Base-by-base conservation (phyloP, 2,329 filamentous ascomycete species). In the Aspergillus caelatus region DNA sequence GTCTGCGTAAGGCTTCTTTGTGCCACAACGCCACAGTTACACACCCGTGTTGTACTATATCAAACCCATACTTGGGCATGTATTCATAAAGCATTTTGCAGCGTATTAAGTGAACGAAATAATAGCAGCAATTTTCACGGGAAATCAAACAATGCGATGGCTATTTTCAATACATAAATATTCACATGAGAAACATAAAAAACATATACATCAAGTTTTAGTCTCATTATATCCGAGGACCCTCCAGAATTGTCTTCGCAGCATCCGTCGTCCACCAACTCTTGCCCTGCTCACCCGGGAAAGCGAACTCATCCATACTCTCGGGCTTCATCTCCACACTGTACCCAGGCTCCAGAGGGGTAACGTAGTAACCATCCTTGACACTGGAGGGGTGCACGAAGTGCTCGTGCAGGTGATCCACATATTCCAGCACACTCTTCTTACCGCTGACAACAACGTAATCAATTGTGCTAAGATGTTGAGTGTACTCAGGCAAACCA, bases 391-490 rank as follows among this genome's bases (percentile, higher is more conserved):
- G 93, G 78, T 96, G 86, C 74, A 92, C 82, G 77, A 97, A 97
- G 81, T 97, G 93, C 85, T 97, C 93, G 79, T 97, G 94, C 73
- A 97, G 80, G 79, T 96, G 92, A 76, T 97, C 93, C 28, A 97
- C 93, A 78, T 94, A 97, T 83, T 97, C 94, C 62, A 97, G 82
- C 54, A 97, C 87, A 28, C 89, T 92, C 74, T 88, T 86, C 84
- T 93, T 91, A 21, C 91, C 93, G 65, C 85, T 90, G 1, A 97
- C 92, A 52, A 90, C 90, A 4, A 97, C 91, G 72, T 97, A 97
- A 80, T 97, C 94, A 69, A 97, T 95, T 16, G 93, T 96, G 79
- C 89, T 92, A 65, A 97, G 80, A 79, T 97, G 93, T 82, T 96
- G 92, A 0, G 94, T 97, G 82, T 97, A 97, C 80, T 97, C 94